Conservation (phyloP, 2,329 filamentous ascomycete species). For the Knoxdaviesia capensis region DNA sequence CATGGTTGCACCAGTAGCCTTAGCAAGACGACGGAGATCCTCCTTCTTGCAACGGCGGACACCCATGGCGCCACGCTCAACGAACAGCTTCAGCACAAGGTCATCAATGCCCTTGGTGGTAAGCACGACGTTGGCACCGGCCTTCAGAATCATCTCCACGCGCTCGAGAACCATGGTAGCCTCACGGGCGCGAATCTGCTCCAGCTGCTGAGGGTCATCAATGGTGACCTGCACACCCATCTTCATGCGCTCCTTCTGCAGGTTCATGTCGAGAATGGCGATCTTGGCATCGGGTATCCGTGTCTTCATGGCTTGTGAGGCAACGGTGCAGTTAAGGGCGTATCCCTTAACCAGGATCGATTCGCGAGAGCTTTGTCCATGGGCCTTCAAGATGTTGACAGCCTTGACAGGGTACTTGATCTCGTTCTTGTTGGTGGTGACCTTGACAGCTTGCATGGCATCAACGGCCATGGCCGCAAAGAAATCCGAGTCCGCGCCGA, state of each 20-base stretch:
- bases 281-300: conserved; percentile 88
- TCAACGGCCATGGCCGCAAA: conserved; percentile 96
- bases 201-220: conserved; percentile 88
- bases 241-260: conserved; percentile 99
- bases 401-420: conserved; percentile 97
- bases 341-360: conserved; percentile 89
- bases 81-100: conserved; percentile 78
- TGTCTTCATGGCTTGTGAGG: conserved; percentile 94
- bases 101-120: conserved; percentile 99
- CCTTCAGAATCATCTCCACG: conserved; percentile 93
- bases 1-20: conserved; percentile 82
- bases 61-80: conserved; percentile 90
- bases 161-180: conserved; percentile 83
- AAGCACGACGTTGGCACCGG: conserved; percentile 85
- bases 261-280: conserved; percentile 88
- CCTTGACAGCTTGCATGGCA: conserved; percentile 86
- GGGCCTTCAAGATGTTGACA: conserved; percentile 95
- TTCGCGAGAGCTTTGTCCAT: conserved; percentile 80
- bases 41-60: conserved; percentile 97
- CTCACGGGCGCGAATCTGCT: conserved; percentile 89
- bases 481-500: conserved; percentile 87
- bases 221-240: conserved; percentile 95
- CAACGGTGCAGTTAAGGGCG: conserved; percentile 94
- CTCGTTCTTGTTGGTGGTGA: conserved; percentile 76
- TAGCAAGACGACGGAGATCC: conserved; percentile 85